phyloP scores from a whole-genome alignment of 208 protist genomes.

The Trypanosoma cruzi region DNA sequence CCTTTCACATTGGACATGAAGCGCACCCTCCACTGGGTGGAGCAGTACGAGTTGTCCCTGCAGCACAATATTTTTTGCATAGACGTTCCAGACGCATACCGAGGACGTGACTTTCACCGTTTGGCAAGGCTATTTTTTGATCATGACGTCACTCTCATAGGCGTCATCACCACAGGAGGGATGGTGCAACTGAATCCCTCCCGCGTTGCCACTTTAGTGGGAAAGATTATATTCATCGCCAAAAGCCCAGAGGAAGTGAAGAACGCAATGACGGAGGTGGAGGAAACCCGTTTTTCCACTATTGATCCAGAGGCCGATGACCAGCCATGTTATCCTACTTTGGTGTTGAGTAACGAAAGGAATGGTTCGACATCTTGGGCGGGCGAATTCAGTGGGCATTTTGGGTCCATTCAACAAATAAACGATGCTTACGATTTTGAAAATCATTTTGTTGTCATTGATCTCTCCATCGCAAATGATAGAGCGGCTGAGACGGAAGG shows the following conservation, averaged over 20 bases:
- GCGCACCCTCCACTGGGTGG: constrained; percentile 61
- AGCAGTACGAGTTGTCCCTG: constrained; percentile 84
- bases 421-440: constrained; percentile 69
- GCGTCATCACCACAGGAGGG: constrained; percentile 52
- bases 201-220: constrained; percentile 46
- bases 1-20: constrained; percentile 52
- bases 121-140: constrained; percentile 60
- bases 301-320: constrained; percentile 31
- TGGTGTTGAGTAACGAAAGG: background rate
- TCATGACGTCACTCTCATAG: constrained; percentile 68
- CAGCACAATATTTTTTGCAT: constrained; percentile 78
- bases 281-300: constrained; percentile 35
- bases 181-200: constrained; percentile 73
- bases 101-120: constrained; percentile 52
- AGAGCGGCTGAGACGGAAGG: constrained; percentile 60
- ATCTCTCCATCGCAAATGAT: constrained; percentile 69
- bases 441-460: constrained; percentile 81
- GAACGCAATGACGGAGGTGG: constrained; percentile 47
- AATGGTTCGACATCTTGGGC: background rate
- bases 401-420: constrained; percentile 37
- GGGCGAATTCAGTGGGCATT: background rate
- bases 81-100: constrained; percentile 55
- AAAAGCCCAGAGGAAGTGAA: constrained; percentile 49
- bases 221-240: constrained; percentile 74
- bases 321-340: background rate